phyloP scores from a whole-genome alignment of 2,329 filamentous ascomycete genomes.

The Fusarium robinianum region DNA sequence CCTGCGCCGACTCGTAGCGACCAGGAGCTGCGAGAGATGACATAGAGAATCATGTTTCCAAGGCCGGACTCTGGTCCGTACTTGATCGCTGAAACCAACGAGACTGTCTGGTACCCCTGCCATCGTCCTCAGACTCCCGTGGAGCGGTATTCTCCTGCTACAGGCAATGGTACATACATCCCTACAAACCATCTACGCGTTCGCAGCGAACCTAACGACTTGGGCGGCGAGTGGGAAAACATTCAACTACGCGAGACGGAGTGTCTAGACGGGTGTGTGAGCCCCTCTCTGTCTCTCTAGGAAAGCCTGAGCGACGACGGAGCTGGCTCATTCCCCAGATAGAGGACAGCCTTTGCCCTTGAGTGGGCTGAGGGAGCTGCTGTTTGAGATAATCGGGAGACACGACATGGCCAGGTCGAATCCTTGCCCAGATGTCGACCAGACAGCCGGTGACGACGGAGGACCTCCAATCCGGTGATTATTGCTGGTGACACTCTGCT shows the following conservation, averaged over 20 bases:
- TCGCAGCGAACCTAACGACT: slow-evolving; percentile 18
- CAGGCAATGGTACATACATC: too few relatives aligned
- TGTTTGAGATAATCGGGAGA: slow-evolving; percentile 3
- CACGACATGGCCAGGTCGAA: slow-evolving; percentile 3
- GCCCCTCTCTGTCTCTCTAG: neutral
- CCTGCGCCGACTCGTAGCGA: slow-evolving; percentile 39
- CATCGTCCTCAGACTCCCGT: slow-evolving; percentile 4
- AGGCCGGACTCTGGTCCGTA: slow-evolving; percentile 40
- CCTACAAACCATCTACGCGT: too few relatives aligned
- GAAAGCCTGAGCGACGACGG: neutral
- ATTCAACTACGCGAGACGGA: slow-evolving; percentile 16
- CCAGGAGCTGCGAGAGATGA: slow-evolving; percentile 52
- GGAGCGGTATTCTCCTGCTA: too few relatives aligned
- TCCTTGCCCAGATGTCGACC: neutral
- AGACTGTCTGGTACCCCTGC: slow-evolving; percentile 29
- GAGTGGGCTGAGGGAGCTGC: neutral
- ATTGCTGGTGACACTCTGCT: too few relatives aligned
- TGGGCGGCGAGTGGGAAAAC: slow-evolving; percentile 25
- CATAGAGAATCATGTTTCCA: slow-evolving; percentile 49
- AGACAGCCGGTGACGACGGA: neutral
- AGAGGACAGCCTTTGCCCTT: neutral
- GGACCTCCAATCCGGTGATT: too few relatives aligned
- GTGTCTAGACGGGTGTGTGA: neutral
- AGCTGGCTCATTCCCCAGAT: neutral
- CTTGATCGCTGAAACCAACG: slow-evolving; percentile 38